Base-by-base conservation (phyloP, 2,329 filamentous ascomycete genomes). In the Paracamarosporium sp. region DNA sequence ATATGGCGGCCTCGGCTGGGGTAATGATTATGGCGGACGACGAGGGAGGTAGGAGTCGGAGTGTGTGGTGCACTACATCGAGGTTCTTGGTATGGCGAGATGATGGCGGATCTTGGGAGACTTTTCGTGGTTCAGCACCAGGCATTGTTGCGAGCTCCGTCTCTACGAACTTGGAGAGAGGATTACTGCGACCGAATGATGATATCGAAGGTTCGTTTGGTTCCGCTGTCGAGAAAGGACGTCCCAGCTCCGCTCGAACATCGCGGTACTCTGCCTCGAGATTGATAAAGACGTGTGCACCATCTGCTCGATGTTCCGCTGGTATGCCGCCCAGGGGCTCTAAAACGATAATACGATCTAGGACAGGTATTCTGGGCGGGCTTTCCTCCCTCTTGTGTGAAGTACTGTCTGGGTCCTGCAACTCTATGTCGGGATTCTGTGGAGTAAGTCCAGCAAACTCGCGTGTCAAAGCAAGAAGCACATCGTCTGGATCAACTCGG, bases 1-100 rank as follows among this genome's bases (percentile, higher is more conserved):
- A 86, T 59, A 83, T 86, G 60, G 93, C 92, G 13, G 93, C 93
- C 69, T 96, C 92, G 25, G 86, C 78, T 0, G 95, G 93, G 0
- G 92, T 96, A 1, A 94, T 95, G 63, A 99, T 90, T 5, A 99
- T 83, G 0, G 89, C 93, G 0, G 95, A 98, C 0, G 94, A 93
- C 1, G 91, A 89, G 0, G 91, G 85, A 0, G 95, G 95, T 12
- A 99, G 81, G 50, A 96, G 80, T 0, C 88, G 85, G 5, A 99
- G 81, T 1, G 90, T 85, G 57, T 87, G 81, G 57, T 87, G 88
- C 22, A 91, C 85, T 4, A 97, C 80, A 48, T 87, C 82, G 11
- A 98, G 83, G 66, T 97, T 97, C 24, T 86, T 84, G 55, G 88
- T 78, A 78, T 89, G 88, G 13, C 78, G 71, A 60, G 65, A 63